Conservation (phyloP, 805 yeast genomes). For the Debaryomyces tyrocola region DNA sequence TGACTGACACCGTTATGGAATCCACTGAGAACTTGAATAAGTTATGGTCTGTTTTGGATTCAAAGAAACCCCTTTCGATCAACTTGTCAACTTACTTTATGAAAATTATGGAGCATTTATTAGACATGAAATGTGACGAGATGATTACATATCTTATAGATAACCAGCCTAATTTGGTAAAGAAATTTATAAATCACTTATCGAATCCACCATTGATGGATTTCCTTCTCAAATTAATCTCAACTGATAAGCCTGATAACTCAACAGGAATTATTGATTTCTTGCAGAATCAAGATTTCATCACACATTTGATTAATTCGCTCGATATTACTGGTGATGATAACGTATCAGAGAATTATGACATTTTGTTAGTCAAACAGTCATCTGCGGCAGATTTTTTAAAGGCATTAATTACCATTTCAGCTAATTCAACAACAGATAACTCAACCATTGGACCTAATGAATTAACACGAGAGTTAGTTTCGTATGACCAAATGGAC, state of each 20-base stretch:
- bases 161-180: conserved; percentile 41
- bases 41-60: conserved; percentile 80
- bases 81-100: conserved; percentile 84
- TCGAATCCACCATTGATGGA: conserved; percentile 49
- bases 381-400: conserved; percentile 46
- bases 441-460: conserved; percentile 48
- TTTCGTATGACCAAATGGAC: conserved; percentile 35
- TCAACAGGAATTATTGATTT: conserved; percentile 47
- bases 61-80: conserved; percentile 65
- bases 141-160: conserved; percentile 45
- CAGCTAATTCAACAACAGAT: conserved; percentile 47
- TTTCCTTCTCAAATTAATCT: conserved; percentile 41
- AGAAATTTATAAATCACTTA: conserved; percentile 43
- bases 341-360: conserved; percentile 11
- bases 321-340: conserved; percentile 22
- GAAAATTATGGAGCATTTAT: conserved; percentile 75
- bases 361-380: conserved; percentile 29
- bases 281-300: conserved; percentile 40
- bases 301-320: conserved; percentile 33
- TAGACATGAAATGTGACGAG: conserved; percentile 50
- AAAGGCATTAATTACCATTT: conserved; percentile 46
- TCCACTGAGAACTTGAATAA: conserved; percentile 60
- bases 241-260: conserved; percentile 48
- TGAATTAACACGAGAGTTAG: conserved; percentile 46
- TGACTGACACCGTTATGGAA: conserved; percentile 87